A percentile compares a stretch with the other conserved stretches of the same genome.
phyloP scores from a whole-genome alignment of 345 rosid species.

The Lumnitzera racemosa region DNA sequence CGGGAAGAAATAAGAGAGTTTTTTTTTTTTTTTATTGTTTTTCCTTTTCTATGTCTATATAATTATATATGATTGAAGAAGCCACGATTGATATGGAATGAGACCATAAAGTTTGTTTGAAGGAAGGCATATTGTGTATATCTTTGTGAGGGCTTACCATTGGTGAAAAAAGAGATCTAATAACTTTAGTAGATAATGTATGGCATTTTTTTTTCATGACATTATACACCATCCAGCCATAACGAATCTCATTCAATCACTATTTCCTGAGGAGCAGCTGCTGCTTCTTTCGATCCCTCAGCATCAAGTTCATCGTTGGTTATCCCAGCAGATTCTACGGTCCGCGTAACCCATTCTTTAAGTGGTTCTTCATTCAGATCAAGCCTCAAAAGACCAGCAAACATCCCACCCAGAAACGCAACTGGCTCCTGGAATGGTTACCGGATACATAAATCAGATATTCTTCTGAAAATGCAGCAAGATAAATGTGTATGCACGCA shows the following conservation, averaged over 20 bases:
- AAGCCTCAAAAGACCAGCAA: constrained; percentile 60
- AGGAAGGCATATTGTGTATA: too few relatives aligned
- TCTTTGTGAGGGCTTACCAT: too few relatives aligned
- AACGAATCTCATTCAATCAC: constrained; percentile 36
- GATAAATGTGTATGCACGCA: too few relatives aligned
- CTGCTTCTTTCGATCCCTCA: constrained; percentile 23
- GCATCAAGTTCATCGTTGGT: constrained; percentile 30
- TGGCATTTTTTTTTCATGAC: background rate
- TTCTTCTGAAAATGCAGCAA: background rate
- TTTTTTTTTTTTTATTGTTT: too few relatives aligned
- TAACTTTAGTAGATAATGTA: background rate
- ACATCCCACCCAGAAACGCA: constrained; percentile 59
- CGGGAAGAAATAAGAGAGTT: too few relatives aligned
- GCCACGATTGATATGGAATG: too few relatives aligned
- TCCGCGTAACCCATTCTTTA: constrained; percentile 58
- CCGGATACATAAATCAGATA: background rate
- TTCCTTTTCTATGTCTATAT: too few relatives aligned
- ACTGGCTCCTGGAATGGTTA: constrained; percentile 44
- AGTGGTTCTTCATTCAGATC: constrained; percentile 65
- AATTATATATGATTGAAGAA: too few relatives aligned
- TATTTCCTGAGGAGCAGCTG: constrained; percentile 44
- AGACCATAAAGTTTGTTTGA: too few relatives aligned
- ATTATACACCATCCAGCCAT: background rate
- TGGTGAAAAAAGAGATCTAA: too few relatives aligned
- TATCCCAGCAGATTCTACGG: constrained; percentile 48